Evolutionary conservation across 129 eudicot genomes (phyloP).

Genomic region (Arctium lappa): DNA sequence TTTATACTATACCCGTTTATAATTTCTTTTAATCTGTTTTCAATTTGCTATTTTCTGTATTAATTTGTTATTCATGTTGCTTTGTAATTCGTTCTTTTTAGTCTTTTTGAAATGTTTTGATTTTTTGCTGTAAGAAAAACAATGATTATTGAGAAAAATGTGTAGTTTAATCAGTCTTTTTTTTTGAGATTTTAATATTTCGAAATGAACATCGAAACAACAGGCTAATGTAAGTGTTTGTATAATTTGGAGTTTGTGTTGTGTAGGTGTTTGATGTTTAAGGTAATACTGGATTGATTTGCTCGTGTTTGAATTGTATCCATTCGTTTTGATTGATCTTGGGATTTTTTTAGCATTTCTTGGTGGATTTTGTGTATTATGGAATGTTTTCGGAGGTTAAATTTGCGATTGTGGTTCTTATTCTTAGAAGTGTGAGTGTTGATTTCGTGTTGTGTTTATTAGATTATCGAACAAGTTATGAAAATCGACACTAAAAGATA

Average conservation of each 20-base stretch:
- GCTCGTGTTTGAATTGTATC: neutral
- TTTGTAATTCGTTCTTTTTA: neutral
- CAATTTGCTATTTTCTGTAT: neutral
- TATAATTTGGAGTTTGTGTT: neutral
- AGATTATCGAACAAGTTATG: neutral
- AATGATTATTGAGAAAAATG: neutral
- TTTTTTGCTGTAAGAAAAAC: neutral
- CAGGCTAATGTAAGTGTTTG: neutral
- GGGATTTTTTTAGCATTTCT: neutral
- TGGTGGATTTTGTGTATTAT: constrained; percentile 7
- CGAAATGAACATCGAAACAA: neutral
- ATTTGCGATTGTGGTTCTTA: neutral
- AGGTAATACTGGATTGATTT: neutral
- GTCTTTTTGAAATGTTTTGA: neutral
- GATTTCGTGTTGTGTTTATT: neutral
- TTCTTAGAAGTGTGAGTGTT: neutral
- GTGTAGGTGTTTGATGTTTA: neutral
- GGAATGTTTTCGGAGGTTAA: neutral
- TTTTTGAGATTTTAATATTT: neutral
- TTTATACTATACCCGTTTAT: neutral
- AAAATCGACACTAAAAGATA: neutral
- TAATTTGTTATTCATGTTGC: neutral
- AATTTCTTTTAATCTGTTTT: neutral
- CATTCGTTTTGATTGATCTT: neutral
- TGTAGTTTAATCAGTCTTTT: neutral